Evolutionary conservation across 2,329 filamentous ascomycete genomes (phyloP), one percentile per base, ranked within the genome.

Genomic region (Pseudogymnoascus sp.): DNA sequence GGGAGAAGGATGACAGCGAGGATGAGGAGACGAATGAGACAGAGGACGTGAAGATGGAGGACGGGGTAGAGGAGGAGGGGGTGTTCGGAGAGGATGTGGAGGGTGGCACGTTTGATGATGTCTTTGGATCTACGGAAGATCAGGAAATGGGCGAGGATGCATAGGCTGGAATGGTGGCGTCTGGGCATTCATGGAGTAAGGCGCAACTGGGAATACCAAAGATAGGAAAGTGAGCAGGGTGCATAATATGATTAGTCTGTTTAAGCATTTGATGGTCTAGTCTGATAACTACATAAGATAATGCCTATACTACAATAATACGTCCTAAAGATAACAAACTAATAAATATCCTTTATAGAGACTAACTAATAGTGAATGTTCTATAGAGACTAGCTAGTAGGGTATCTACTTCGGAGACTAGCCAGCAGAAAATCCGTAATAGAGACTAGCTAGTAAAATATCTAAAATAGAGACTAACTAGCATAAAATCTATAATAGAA

Each of bases 1-100:
- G 84, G 81, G 80, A 79, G 36, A 77, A 78, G 60, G 71, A 74
- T 1, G 70, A 44, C 0, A 73, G 72, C n/a, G 77, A 76, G 1
- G 79, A 75, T 4, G 78, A 76, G 5, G 75, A 77, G 1, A 76
- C 73, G 9, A 72, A 71, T 11, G 71, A 71, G 37, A 75, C 71
- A 35, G 72, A 70, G 62, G 75, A 73, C 10, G 58, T 64, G 64
- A 59, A 65, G 13, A 77, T 76, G 17, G 74, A 75, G 54, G 71
- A 72, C 37, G 70, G 71, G 59, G 71, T 72, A 40, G 76, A 71
- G 26, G 70, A 68, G 62, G 74, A 76, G 2, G 75, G 72, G 4
- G 74, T 72, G 13, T 72, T 72, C 4, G 75, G 76, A 5, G 71
- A 61, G 69, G 69, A 29, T 71, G 76, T 74, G 1, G 76, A 77